Evolutionary conservation across 306 rosid species (phyloP), one percentile per base, ranked within the genome.

Genomic region (Gastrolobium villosum): DNA sequence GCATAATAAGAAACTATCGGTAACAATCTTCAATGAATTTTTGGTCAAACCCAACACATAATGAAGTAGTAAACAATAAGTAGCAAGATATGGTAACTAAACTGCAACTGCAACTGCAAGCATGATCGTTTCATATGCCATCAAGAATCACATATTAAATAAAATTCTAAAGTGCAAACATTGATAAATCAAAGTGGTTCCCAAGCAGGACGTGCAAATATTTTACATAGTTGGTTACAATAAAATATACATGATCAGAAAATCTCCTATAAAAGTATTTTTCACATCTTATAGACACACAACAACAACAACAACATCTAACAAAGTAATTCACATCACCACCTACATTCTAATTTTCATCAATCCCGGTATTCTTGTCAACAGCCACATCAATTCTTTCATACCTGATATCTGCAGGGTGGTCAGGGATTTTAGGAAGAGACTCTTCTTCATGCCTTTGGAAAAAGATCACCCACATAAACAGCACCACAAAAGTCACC

Each of bases 381-480:
- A 88, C 91, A 65, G 90, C 82, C 32, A 92, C 92, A 68, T 83
- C 78, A 75, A 92, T 84, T 74, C 88, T 88, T 55, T 92, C 90
- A 53, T 92, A 92, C 88, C 81, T 88, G 77, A 86, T 64, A 73
- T 81, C 92, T 1, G 20, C 31, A 77, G 82, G 37, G 39, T 88
- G 70, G 46, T 59, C 66, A 8, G 83, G 73, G 13, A 82, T 44
- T 80, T 74, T 86, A 6, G 14, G 72, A 64, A 76, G 87, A 20
- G 72, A 44, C 36, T 78, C 85, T 5, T 82, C 86, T 8, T 80
- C 66, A 31, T 67, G 67, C 75, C 76, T 72, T 30, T 64, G 73
- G 10, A 75, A 84, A 31, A 88, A 40, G 5, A 90, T 85, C 3
- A 74, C 93, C 97, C 93, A 88, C 85, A 86, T 49, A 46, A 90